Evolutionary conservation across 768 basidiomycete species (phyloP).

Genomic region (Tricholoma furcatifolium): DNA sequence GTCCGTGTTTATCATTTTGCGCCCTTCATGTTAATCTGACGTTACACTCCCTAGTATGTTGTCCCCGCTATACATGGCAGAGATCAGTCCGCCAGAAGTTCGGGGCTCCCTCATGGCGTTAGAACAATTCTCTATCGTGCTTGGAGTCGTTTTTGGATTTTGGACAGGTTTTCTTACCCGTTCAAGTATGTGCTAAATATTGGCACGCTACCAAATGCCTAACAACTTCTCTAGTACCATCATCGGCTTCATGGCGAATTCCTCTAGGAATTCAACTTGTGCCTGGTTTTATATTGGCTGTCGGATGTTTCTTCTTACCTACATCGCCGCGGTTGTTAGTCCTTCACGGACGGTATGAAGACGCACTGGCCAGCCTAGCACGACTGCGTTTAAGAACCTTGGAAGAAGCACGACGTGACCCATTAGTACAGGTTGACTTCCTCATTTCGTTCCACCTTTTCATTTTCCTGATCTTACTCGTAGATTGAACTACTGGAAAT

Average conservation of each 20-base stretch:
- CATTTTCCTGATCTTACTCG: background rate
- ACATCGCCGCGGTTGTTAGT: slow-evolving; percentile 63
- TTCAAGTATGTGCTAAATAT: slow-evolving; percentile 38
- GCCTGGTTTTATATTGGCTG: slow-evolving; percentile 63
- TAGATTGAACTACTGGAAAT: slow-evolving; percentile 79
- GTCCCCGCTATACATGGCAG: slow-evolving; percentile 80
- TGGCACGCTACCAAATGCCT: background rate
- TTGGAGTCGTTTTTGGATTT: slow-evolving; percentile 80
- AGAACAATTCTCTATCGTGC: slow-evolving; percentile 79
- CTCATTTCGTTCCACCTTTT: background rate
- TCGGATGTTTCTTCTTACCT: slow-evolving; percentile 61
- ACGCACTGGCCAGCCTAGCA: slow-evolving; percentile 58
- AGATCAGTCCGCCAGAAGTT: slow-evolving; percentile 79
- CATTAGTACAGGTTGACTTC: slow-evolving; percentile 44
- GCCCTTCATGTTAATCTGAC: background rate
- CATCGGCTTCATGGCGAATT: slow-evolving; percentile 73
- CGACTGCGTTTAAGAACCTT: slow-evolving; percentile 48
- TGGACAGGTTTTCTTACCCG: slow-evolving; percentile 81
- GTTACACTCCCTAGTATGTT: slow-evolving; percentile 53
- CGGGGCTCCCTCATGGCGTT: slow-evolving; percentile 78
- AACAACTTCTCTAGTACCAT: slow-evolving; percentile 40
- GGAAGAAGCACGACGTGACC: slow-evolving; percentile 49
- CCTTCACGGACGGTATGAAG: slow-evolving; percentile 50
- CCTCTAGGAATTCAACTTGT: slow-evolving; percentile 71
- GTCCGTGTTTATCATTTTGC: slow-evolving; percentile 30